These are phyloP conservation scores for Rhododendron ovatum DNA, from an alignment of 148 eudicot species.

Conservation along the genomic window DNA sequence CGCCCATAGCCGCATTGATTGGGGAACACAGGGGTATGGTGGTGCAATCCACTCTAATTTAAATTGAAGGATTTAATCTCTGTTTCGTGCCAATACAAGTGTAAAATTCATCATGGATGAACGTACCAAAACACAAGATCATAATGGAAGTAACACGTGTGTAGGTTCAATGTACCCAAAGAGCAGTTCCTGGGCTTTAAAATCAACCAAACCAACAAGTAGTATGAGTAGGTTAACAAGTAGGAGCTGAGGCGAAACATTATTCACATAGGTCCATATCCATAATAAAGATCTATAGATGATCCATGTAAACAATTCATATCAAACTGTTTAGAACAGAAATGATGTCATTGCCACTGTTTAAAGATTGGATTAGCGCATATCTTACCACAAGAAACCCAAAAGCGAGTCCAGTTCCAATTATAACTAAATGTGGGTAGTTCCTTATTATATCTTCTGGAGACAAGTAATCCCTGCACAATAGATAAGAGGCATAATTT, in stretches of 20 bases:
- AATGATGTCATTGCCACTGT: neutral
- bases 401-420: constrained; percentile 91
- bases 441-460: constrained; percentile 53
- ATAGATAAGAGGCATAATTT: neutral
- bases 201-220: neutral
- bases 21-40: neutral
- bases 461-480: constrained; percentile 83
- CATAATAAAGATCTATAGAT: neutral
- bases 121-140: neutral
- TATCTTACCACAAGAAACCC: constrained; percentile 89
- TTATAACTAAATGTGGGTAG: constrained; percentile 74
- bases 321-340: neutral
- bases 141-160: neutral
- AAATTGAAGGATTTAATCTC: neutral
- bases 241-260: neutral
- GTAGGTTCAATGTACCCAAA: neutral
- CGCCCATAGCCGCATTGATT: neutral
- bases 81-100: neutral
- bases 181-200: neutral
- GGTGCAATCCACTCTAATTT: neutral
- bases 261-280: neutral
- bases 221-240: neutral
- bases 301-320: neutral
- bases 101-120: neutral
- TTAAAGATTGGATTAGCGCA: neutral